phyloP scores from a whole-genome alignment of 2,329 filamentous ascomycete species.

The Calonectria hawksworthii region DNA sequence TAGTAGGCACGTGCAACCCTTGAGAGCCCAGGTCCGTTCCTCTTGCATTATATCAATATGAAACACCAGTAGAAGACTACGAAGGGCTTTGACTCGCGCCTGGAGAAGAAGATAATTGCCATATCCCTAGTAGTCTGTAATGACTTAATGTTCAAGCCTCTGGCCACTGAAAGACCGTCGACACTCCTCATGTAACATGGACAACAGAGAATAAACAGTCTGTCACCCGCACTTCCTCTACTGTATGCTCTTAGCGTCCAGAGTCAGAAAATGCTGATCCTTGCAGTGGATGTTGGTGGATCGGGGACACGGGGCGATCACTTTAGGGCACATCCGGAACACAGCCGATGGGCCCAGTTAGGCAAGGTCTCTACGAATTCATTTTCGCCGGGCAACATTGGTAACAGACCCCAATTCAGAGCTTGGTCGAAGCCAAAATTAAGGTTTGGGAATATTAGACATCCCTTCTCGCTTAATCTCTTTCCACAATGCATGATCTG shows the following conservation, averaged over 20 bases:
- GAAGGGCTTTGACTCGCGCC: background rate
- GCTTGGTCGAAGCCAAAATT: background rate
- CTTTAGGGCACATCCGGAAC: background rate
- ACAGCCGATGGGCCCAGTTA: background rate
- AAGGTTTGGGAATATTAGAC: background rate
- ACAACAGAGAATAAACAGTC: background rate
- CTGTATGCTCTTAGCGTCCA: background rate
- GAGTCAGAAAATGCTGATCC: background rate
- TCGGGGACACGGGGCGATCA: background rate
- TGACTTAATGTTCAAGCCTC: no score
- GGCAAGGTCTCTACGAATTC: background rate
- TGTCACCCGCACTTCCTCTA: background rate
- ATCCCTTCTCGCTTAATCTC: background rate
- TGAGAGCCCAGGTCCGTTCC: slow-evolving; percentile 58
- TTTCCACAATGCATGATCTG: background rate
- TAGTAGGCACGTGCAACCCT: slow-evolving; percentile 66
- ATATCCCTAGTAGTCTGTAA: no score
- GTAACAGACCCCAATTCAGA: background rate
- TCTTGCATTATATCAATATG: background rate
- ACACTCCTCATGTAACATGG: no score
- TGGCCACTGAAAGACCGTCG: background rate
- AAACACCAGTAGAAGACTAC: background rate
- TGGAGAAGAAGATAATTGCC: background rate
- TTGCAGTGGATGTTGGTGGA: background rate
- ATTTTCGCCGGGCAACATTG: background rate